Evolutionary conservation across 2,329 filamentous ascomycete genomes (phyloP).

Genomic region (Escovopsis weberi): DNA sequence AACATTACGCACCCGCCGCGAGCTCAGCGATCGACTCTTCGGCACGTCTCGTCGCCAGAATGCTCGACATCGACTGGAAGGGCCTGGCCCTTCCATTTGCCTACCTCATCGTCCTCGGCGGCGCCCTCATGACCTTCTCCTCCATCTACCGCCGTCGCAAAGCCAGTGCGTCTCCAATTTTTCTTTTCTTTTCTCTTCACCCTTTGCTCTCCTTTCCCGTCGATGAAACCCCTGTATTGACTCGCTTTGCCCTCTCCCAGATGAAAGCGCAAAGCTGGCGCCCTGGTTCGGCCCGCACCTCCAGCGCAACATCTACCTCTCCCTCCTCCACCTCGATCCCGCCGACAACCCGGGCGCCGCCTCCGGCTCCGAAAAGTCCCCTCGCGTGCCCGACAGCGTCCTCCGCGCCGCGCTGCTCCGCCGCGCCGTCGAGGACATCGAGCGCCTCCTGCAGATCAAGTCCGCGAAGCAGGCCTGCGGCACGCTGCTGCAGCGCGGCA

Average conservation of each 20-base stretch:
- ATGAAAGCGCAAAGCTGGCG: conserved; percentile 67
- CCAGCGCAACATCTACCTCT: conserved; percentile 88
- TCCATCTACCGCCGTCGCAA: conserved; percentile 88
- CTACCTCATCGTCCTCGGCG: conserved; percentile 77
- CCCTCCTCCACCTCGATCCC: conserved; percentile 66
- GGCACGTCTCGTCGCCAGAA: conserved; percentile 15
- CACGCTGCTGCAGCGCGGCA: conserved; percentile 71
- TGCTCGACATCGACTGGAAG: conserved; percentile 58
- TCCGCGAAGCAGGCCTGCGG: conserved; percentile 79
- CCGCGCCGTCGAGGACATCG: conserved; percentile 84
- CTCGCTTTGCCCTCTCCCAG: conserved; percentile 24
- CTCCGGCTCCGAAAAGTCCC: conserved; percentile 39
- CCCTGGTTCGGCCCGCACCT: conserved; percentile 91
- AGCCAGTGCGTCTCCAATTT: conserved; percentile 40
- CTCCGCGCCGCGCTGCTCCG: conserved; percentile 78
- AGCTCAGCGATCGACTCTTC: background rate
- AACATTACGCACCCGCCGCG: background rate
- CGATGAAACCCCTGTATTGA: conserved; percentile 6
- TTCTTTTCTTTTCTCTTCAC: background rate
- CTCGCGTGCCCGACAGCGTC: conserved; percentile 65
- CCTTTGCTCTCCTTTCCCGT: background rate
- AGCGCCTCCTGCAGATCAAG: conserved; percentile 77
- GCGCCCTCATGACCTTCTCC: conserved; percentile 83
- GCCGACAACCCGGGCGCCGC: conserved; percentile 31
- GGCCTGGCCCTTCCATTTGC: conserved; percentile 75